Evolutionary conservation across 169 alveolate species (phyloP).

Genomic region (Theileria orientalis): DNA sequence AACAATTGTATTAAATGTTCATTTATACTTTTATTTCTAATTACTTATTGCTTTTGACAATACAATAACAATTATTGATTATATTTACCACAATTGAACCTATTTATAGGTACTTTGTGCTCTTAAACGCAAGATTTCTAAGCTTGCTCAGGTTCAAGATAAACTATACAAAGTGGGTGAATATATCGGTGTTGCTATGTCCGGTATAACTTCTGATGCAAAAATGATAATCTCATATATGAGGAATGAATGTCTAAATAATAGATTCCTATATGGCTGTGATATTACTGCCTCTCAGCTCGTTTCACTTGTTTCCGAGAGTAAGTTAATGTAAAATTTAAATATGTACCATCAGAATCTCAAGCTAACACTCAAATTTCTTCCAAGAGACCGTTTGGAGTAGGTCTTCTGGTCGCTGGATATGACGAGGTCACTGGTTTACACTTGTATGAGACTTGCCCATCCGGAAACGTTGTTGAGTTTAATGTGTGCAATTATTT

Average conservation of each 20-base stretch:
- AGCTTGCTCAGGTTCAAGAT: slow-evolving; percentile 92
- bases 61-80: neutral
- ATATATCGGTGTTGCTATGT: slow-evolving; percentile 95
- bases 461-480: slow-evolving; percentile 95
- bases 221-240: slow-evolving; percentile 76
- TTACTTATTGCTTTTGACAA: neutral
- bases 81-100: neutral
- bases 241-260: slow-evolving; percentile 91
- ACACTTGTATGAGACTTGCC: slow-evolving; percentile 93
- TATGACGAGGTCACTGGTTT: slow-evolving; percentile 90
- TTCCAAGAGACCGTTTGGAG: slow-evolving; percentile 98
- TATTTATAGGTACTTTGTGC: slow-evolving; percentile 84
- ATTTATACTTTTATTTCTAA: neutral
- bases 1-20: slow-evolving; percentile 26
- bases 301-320: slow-evolving; percentile 89
- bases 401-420: slow-evolving; percentile 93
- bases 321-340: neutral
- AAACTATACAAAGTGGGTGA: slow-evolving; percentile 93
- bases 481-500: slow-evolving; percentile 71
- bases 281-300: slow-evolving; percentile 89
- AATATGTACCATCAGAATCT: slow-evolving; percentile 65
- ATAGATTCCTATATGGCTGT: slow-evolving; percentile 90
- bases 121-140: slow-evolving; percentile 85
- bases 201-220: slow-evolving; percentile 99
- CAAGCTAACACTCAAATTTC: slow-evolving; percentile 92